phyloP scores from a whole-genome alignment of 2,329 filamentous ascomycete genomes.

The Aureobasidium leucospermi region DNA sequence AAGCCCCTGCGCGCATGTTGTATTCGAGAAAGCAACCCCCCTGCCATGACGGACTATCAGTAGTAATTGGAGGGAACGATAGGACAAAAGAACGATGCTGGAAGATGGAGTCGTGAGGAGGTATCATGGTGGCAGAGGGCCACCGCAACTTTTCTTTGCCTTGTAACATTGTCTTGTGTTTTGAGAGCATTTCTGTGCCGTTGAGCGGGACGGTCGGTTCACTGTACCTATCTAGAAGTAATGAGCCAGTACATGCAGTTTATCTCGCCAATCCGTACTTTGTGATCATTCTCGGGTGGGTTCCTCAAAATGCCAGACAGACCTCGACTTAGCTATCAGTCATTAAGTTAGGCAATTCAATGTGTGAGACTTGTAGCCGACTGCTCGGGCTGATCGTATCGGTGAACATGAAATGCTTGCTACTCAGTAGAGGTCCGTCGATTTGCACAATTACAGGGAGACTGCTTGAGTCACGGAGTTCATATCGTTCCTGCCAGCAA shows the following conservation, averaged over 20 bases:
- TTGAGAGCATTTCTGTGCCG: conserved; percentile 11
- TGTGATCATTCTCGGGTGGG: neutral
- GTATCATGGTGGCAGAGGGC: conserved; percentile 1
- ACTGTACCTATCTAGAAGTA: conserved; percentile 13
- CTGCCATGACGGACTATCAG: neutral
- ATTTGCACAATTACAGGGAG: too few species aligned
- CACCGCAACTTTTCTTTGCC: conserved; percentile 3
- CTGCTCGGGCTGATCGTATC: neutral
- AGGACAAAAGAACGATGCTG: conserved; percentile 3
- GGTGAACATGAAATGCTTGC: neutral
- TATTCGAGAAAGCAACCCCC: neutral
- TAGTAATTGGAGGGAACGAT: conserved; percentile 2
- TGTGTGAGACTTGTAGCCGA: neutral
- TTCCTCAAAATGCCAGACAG: neutral
- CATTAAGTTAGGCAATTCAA: too few species aligned
- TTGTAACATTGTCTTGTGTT: conserved; percentile 15
- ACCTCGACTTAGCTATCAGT: too few species aligned
- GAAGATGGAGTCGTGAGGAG: neutral
- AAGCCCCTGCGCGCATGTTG: conserved; percentile 5
- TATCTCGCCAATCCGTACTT: neutral
- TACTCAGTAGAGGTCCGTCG: too few species aligned
- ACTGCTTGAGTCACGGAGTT: too few species aligned
- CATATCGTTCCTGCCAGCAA: too few species aligned
- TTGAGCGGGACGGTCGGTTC: conserved; percentile 12
- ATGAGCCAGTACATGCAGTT: conserved; percentile 14